A percentile compares a stretch with the other conserved stretches of the same genome.
These are phyloP conservation scores for Purshia tridentata DNA, from an alignment of 306 rosid species.

Conservation along the genomic window DNA sequence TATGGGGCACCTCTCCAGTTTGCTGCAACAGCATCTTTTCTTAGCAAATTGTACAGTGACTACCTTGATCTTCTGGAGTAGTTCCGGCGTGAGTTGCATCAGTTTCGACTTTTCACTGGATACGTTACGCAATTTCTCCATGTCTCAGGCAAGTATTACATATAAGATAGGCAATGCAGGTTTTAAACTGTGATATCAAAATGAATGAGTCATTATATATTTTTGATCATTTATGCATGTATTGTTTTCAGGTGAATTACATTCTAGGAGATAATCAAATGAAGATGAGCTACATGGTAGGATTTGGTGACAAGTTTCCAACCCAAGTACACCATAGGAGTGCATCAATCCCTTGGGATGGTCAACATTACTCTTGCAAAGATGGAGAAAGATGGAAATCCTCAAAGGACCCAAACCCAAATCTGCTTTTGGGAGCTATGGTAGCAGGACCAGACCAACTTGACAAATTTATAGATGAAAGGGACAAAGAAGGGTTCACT, in stretches of 20 bases:
- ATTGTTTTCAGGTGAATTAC: conserved; percentile 51
- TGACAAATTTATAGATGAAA: conserved; percentile 61
- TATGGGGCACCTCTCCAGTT: conserved; percentile 53
- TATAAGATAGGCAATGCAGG: background rate
- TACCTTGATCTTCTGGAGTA: conserved; percentile 56
- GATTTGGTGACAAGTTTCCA: conserved; percentile 62
- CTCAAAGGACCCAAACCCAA: conserved; percentile 59
- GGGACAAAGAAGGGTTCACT: conserved; percentile 57
- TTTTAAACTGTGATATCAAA: background rate
- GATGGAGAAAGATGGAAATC: conserved; percentile 57
- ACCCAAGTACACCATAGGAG: conserved; percentile 75
- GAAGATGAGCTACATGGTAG: conserved; percentile 79
- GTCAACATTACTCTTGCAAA: conserved; percentile 35
- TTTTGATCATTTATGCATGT: conserved; percentile 10
- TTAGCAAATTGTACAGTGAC: conserved; percentile 69
- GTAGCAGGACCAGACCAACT: conserved; percentile 62
- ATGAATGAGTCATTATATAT: background rate
- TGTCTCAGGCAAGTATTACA: conserved; percentile 53
- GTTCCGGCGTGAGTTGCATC: conserved; percentile 42
- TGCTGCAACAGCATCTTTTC: conserved; percentile 80
- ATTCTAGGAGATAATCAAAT: conserved; percentile 77
- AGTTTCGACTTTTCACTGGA: conserved; percentile 41
- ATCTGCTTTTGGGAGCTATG: conserved; percentile 74
- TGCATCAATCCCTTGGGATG: conserved; percentile 76
- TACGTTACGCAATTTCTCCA: conserved; percentile 50